phyloP scores from a whole-genome alignment of 345 rosid species.

The Dipteronia sinensis region DNA sequence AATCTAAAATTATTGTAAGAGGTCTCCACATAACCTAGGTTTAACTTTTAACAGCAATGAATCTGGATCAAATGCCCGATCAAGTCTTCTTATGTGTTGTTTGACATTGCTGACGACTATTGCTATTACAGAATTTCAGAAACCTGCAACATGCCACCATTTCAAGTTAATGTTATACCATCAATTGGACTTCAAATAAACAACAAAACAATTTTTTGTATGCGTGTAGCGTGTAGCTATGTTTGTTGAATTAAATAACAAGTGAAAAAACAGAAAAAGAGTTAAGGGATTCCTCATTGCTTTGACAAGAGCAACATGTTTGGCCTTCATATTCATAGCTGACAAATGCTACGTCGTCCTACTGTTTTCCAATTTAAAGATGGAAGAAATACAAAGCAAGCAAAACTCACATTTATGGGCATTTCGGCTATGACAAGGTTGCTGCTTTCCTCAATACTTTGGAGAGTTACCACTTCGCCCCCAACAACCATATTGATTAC shows the following conservation, averaged over 20 bases:
- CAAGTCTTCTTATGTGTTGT: neutral
- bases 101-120: constrained; percentile 15
- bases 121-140: constrained; percentile 71
- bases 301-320: constrained; percentile 5
- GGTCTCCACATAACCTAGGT: neutral
- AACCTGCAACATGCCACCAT: constrained; percentile 53
- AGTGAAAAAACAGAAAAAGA: neutral
- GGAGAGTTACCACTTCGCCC: constrained; percentile 82
- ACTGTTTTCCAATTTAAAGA: constrained; percentile 5
- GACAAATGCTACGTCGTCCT: neutral
- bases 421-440: constrained; percentile 72
- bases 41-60: neutral
- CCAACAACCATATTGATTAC: constrained; percentile 92
- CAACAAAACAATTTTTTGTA: neutral
- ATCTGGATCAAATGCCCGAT: constrained; percentile 13
- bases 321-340: neutral
- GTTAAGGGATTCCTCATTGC: neutral
- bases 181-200: neutral
- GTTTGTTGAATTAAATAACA: neutral
- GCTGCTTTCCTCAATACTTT: constrained; percentile 76
- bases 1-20: neutral
- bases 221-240: neutral
- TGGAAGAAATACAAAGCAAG: neutral
- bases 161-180: constrained; percentile 16
- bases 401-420: constrained; percentile 75